Conservation (phyloP, 495 filamentous ascomycete species). For the Chaetomium tenue region DNA sequence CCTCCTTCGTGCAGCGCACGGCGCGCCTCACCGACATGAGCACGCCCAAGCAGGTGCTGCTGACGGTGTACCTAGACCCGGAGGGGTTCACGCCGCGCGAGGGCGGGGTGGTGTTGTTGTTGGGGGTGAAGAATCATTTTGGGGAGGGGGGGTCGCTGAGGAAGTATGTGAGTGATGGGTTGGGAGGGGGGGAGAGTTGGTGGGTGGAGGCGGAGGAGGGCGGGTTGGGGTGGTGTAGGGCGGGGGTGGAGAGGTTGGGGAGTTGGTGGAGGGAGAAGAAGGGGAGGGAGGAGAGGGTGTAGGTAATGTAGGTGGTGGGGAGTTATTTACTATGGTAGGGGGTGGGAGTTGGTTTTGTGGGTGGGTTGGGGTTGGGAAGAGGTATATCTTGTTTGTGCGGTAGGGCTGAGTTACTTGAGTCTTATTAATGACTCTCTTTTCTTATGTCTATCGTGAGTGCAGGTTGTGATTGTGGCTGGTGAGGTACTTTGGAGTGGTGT, state of each 20-base stretch:
- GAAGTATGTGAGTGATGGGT: conserved; percentile 47
- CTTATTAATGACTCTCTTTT: no score
- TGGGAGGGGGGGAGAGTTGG: conserved; percentile 37
- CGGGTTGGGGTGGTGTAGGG: conserved; percentile 43
- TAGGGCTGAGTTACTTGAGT: not conserved
- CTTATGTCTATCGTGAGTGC: no score
- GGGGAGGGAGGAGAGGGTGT: not conserved
- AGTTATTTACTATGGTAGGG: no score
- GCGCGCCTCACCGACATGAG: conserved; percentile 44
- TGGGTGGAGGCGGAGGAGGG: conserved; percentile 41
- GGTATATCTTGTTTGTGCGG: not conserved
- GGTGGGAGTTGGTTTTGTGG: not conserved
- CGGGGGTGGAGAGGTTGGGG: conserved; percentile 38
- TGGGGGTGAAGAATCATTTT: conserved; percentile 50
- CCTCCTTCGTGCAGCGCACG: conserved; percentile 43
- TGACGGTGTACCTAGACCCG: conserved; percentile 49
- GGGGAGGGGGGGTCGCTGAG: conserved; percentile 49
- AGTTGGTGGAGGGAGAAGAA: conserved; percentile 40
- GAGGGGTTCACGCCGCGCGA: conserved; percentile 39
- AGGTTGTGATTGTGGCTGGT: no score
- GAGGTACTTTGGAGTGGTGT: no score
- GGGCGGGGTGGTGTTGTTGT: conserved; percentile 44
- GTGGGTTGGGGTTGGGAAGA: not conserved
- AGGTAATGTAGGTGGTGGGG: not conserved
- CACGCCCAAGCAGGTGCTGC: conserved; percentile 42